Evolutionary conservation across 2,329 filamentous ascomycete species (phyloP).

Genomic region (Verticillium klebahnii): DNA sequence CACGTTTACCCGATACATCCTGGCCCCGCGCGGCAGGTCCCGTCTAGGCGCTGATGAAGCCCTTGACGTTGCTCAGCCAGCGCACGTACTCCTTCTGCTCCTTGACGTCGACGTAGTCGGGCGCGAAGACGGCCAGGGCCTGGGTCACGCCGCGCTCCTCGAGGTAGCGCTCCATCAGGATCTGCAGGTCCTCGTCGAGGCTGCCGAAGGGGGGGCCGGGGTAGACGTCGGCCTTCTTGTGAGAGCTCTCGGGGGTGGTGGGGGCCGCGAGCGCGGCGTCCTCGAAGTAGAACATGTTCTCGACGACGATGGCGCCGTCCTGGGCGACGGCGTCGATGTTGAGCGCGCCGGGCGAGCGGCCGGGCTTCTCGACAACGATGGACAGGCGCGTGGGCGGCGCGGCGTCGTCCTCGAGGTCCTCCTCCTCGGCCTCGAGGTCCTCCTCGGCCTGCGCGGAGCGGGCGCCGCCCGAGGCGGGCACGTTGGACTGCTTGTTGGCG

Average conservation of each 20-base stretch:
- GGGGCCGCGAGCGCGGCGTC: conserved; percentile 74
- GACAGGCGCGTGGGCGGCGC: conserved; percentile 78
- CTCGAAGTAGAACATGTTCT: conserved; percentile 85
- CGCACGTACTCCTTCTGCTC: conserved; percentile 95
- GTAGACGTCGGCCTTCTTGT: conserved; percentile 74
- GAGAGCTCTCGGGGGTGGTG: conserved; percentile 69
- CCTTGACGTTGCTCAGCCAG: conserved; percentile 86
- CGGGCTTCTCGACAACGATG: conserved; percentile 83
- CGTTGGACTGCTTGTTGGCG: conserved; percentile 48
- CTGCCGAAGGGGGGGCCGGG: conserved; percentile 89
- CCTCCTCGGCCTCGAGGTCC: conserved; percentile 46
- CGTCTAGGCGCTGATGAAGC: conserved; percentile 68
- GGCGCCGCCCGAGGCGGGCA: conserved; percentile 42
- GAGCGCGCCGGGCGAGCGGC: conserved; percentile 66
- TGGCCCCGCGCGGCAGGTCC: not conserved
- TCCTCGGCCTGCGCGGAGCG: conserved; percentile 51
- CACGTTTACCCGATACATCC: not conserved
- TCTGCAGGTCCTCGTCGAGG: conserved; percentile 92
- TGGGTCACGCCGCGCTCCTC: conserved; percentile 91
- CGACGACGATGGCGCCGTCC: conserved; percentile 80
- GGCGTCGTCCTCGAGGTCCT: conserved; percentile 42
- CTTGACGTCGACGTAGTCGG: conserved; percentile 96
- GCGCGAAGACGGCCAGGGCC: conserved; percentile 81
- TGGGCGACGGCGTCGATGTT: conserved; percentile 82
- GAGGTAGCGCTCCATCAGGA: conserved; percentile 86